Conservation (phyloP, 805 yeast species). For the Jamesozyma lodderae region DNA sequence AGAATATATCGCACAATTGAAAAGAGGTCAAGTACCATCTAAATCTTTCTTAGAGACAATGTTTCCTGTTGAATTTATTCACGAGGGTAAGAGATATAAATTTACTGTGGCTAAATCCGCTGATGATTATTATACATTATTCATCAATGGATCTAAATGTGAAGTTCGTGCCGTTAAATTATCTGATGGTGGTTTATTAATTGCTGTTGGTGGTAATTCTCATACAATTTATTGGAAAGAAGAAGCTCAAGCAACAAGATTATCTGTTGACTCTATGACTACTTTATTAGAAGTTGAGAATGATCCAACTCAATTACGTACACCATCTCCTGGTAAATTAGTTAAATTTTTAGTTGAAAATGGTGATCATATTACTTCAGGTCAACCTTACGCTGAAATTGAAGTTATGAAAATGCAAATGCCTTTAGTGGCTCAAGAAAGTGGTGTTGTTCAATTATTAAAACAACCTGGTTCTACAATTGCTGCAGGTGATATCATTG, state of each 20-base stretch:
- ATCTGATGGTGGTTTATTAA: slow-evolving; percentile 88
- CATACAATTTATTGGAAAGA: slow-evolving; percentile 97
- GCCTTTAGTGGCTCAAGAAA: slow-evolving; percentile 91
- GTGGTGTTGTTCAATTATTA: slow-evolving; percentile 83
- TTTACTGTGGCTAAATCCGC: slow-evolving; percentile 95
- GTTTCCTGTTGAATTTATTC: slow-evolving; percentile 89
- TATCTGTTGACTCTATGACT: slow-evolving; percentile 92
- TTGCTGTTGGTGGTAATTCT: slow-evolving; percentile 83
- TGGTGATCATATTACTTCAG: slow-evolving; percentile 86
- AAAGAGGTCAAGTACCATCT: slow-evolving; percentile 91
- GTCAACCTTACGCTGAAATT: slow-evolving; percentile 95
- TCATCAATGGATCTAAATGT: slow-evolving; percentile 86
- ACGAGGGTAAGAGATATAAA: slow-evolving; percentile 86
- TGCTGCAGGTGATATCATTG: slow-evolving; percentile 93
- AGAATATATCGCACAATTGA: slow-evolving; percentile 68
- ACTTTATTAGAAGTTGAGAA: slow-evolving; percentile 90
- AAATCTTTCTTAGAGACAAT: slow-evolving; percentile 75
- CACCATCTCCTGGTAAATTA: slow-evolving; percentile 98
- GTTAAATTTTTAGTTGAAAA: slow-evolving; percentile 88
- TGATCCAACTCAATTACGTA: slow-evolving; percentile 96
- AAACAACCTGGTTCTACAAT: slow-evolving; percentile 98
- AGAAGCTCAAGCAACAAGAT: slow-evolving; percentile 89
- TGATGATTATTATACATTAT: slow-evolving; percentile 72
- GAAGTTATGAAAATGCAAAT: slow-evolving; percentile 99
- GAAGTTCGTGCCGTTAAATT: slow-evolving; percentile 82